Conservation (phyloP, 1,284 basidiomycete species). For the Paramarasmius palmivorus region DNA sequence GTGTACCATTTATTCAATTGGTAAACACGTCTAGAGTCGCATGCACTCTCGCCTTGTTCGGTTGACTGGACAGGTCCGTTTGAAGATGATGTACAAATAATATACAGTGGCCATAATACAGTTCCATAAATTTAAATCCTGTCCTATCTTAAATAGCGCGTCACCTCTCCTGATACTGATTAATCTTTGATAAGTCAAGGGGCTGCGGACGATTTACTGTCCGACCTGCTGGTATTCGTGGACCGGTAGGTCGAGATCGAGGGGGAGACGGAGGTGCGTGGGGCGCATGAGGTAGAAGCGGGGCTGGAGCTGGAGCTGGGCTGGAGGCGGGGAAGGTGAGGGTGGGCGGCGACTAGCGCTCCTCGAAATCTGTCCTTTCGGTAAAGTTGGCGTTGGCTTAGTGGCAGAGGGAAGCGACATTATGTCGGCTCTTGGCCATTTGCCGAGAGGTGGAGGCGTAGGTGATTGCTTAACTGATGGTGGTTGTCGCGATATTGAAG, state of each 20-base stretch:
- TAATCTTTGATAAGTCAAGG: slow-evolving; percentile 32
- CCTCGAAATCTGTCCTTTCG: slow-evolving; percentile 14
- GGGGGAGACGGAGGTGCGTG: slow-evolving; percentile 34
- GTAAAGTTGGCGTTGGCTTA: slow-evolving; percentile 21
- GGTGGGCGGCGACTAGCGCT: slow-evolving; percentile 18
- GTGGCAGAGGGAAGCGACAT: slow-evolving; percentile 39
- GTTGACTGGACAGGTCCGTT: no score
- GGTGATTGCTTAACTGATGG: slow-evolving; percentile 2
- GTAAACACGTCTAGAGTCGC: no score
- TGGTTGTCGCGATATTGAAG: slow-evolving; percentile 1
- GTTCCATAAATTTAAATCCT: slow-evolving; percentile 10
- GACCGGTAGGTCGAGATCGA: slow-evolving; percentile 41
- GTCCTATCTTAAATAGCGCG: slow-evolving; percentile 2
- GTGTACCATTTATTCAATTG: no score
- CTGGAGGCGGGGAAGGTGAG: no score
- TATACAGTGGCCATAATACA: background rate
- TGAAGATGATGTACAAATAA: no score
- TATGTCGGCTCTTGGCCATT: slow-evolving; percentile 56
- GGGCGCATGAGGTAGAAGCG: slow-evolving; percentile 16
- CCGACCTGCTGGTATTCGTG: slow-evolving; percentile 37
- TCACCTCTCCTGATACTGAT: slow-evolving; percentile 14
- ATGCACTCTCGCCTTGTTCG: no score
- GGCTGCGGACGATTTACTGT: slow-evolving; percentile 30
- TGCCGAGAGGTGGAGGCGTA: slow-evolving; percentile 50
- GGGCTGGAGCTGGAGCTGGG: no score